phyloP scores from a whole-genome alignment of 2,329 filamentous ascomycete genomes.

The Ustilaginoidea virens region DNA sequence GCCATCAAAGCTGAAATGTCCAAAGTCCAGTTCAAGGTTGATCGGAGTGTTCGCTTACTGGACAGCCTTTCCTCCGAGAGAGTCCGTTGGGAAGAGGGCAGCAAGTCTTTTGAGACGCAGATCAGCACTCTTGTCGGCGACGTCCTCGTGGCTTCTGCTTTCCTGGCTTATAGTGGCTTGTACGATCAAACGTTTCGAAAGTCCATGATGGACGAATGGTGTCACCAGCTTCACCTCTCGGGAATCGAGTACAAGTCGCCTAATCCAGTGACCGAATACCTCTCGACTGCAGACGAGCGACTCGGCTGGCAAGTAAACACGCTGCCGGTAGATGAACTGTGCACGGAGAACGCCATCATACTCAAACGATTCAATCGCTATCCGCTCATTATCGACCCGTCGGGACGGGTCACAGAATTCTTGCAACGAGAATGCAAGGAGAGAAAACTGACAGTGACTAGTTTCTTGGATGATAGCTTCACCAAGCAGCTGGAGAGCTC shows the following conservation, averaged over 20 bases:
- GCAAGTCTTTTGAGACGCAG: slow-evolving; percentile 95
- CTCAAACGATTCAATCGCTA: slow-evolving; percentile 97
- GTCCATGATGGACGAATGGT: slow-evolving; percentile 95
- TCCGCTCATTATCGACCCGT: slow-evolving; percentile 95
- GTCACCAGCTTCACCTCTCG: slow-evolving; percentile 83
- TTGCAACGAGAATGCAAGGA: slow-evolving; percentile 89
- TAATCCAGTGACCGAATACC: slow-evolving; percentile 89
- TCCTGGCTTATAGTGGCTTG: slow-evolving; percentile 89
- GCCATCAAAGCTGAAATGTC: slow-evolving; percentile 96
- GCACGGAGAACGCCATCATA: slow-evolving; percentile 96
- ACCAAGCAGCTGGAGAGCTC: slow-evolving; percentile 97
- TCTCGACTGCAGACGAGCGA: slow-evolving; percentile 91
- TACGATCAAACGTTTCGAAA: slow-evolving; percentile 98
- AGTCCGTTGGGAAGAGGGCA: slow-evolving; percentile 88
- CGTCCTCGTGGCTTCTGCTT: slow-evolving; percentile 89
- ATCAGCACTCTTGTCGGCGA: slow-evolving; percentile 94
- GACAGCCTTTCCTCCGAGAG: slow-evolving; percentile 92
- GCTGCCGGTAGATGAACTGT: slow-evolving; percentile 88
- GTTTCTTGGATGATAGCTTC: slow-evolving; percentile 95
- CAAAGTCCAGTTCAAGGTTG: slow-evolving; percentile 93
- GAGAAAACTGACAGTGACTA: slow-evolving; percentile 85
- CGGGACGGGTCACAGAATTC: slow-evolving; percentile 87
- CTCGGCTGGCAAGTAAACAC: slow-evolving; percentile 90
- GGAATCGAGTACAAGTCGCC: slow-evolving; percentile 85
- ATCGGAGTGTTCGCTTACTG: slow-evolving; percentile 83